These are phyloP conservation scores for Cladosporium sp. DNA, from an alignment of 2,329 filamentous ascomycete species.

Conservation along the genomic window DNA sequence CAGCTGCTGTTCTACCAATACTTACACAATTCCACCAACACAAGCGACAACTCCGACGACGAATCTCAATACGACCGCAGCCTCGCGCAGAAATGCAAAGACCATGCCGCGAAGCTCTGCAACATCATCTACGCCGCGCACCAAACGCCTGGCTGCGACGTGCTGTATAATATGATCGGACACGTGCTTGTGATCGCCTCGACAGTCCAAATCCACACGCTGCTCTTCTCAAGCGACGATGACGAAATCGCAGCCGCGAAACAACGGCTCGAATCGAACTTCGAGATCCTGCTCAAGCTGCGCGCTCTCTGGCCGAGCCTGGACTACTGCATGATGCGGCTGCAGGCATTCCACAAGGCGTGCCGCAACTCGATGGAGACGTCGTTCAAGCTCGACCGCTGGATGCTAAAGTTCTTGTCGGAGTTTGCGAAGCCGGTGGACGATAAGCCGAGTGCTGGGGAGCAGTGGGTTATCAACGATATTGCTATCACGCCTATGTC, in stretches of 20 bases:
- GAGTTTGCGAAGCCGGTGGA: conserved; percentile 9
- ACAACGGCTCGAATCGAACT: conserved; percentile 6
- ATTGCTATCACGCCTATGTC: conserved; percentile 9
- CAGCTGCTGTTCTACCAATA: conserved; percentile 10
- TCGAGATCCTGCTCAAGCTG: conserved; percentile 7
- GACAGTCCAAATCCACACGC: conserved; percentile 6
- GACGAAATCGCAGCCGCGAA: conserved; percentile 7
- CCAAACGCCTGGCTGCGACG: conserved; percentile 9
- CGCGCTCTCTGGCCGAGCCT: conserved; percentile 1
- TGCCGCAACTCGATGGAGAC: conserved; percentile 8
- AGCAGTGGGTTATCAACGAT: conserved; percentile 7
- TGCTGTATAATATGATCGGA: conserved; percentile 9
- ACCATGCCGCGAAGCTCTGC: conserved; percentile 6
- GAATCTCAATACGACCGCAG: not conserved
- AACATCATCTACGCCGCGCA: conserved; percentile 7
- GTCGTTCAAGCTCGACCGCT: conserved; percentile 10
- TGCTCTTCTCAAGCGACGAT: conserved; percentile 5
- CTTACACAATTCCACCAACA: not conserved
- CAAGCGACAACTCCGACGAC: not conserved
- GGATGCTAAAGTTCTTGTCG: conserved; percentile 39
- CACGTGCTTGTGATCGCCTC: conserved; percentile 11
- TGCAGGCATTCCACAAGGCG: conserved; percentile 9
- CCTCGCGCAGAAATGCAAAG: conserved; percentile 7
- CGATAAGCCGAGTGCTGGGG: conserved; percentile 2
- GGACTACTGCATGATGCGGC: conserved; percentile 6